A percentile compares a stretch with the other conserved stretches of the same genome.
These are phyloP conservation scores for Akanthomyces dipterigenus DNA, from an alignment of 2,329 filamentous ascomycete genomes.

Conservation along the genomic window DNA sequence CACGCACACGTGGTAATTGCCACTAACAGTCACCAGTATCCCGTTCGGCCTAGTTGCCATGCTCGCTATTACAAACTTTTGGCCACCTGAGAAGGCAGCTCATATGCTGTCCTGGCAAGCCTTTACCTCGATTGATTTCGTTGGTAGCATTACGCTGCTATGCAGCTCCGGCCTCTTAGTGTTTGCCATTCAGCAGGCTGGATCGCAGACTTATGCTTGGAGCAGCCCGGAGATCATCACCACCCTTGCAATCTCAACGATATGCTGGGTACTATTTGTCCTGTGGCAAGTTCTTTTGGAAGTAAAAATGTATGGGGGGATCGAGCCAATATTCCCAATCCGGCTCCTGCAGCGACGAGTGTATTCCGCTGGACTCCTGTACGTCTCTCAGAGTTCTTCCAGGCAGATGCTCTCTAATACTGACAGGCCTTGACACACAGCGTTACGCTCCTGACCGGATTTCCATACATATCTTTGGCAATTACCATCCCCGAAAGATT, in stretches of 20 bases:
- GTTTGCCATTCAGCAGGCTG: conserved; percentile 50
- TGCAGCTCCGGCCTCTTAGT: conserved; percentile 47
- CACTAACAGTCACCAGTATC: conserved; percentile 30
- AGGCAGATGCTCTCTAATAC: neutral
- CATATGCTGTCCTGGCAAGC: conserved; percentile 34
- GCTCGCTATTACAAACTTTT: conserved; percentile 39
- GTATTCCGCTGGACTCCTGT: conserved; percentile 46
- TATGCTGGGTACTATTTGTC: conserved; percentile 43
- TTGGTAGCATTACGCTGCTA: conserved; percentile 45
- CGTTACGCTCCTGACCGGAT: conserved; percentile 50
- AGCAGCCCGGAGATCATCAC: conserved; percentile 42
- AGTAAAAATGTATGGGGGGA: conserved; percentile 26
- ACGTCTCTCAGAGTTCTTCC: conserved; percentile 18
- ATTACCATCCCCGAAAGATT: conserved; percentile 54
- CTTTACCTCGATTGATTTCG: conserved; percentile 43
- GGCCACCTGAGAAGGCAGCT: conserved; percentile 32
- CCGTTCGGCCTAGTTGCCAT: conserved; percentile 42
- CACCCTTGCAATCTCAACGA: conserved; percentile 39
- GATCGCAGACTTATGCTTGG: conserved; percentile 46
- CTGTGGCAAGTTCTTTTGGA: conserved; percentile 45
- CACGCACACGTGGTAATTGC: neutral
- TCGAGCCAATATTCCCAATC: conserved; percentile 51
- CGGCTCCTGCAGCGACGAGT: conserved; percentile 40
- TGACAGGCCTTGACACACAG: conserved; percentile 26
- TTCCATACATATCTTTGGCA: conserved; percentile 51